These are phyloP conservation scores for Staphylotrichum longicolle DNA, from an alignment of 495 filamentous ascomycete species.

Conservation along the genomic window DNA sequence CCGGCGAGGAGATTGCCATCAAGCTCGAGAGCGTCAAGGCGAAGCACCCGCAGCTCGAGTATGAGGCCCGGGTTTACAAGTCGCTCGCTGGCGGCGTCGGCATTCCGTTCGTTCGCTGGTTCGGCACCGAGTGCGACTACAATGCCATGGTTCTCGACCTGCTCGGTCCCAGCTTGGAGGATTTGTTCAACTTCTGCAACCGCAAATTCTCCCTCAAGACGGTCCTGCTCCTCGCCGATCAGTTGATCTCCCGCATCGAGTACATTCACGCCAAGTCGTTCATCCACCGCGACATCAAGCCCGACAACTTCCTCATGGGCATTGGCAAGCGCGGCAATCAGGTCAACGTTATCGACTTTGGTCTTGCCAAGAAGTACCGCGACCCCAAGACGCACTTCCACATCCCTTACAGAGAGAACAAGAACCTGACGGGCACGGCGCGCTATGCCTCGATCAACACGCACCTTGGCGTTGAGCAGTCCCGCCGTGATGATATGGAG, in stretches of 20 bases:
- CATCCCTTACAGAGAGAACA: constrained; percentile 99
- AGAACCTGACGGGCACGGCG: constrained; percentile 98
- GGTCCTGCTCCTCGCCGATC: constrained; percentile 95
- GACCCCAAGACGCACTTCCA: constrained; percentile 99
- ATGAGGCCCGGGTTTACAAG: constrained; percentile 99
- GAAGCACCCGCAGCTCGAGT: constrained; percentile 99
- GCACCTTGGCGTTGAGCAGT: constrained; percentile 97
- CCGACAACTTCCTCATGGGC: constrained; percentile 99
- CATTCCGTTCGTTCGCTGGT: constrained; percentile 99
- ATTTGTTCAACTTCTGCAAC: constrained; percentile 99
- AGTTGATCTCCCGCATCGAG: constrained; percentile 98
- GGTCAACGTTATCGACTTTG: constrained; percentile 99
- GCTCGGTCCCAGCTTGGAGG: constrained; percentile 94
- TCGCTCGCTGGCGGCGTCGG: constrained; percentile 97
- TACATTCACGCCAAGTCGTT: constrained; percentile 99
- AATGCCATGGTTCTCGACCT: constrained; percentile 99
- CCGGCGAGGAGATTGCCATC: constrained; percentile 99
- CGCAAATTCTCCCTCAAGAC: constrained; percentile 99
- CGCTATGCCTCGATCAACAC: constrained; percentile 99
- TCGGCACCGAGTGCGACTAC: constrained; percentile 99
- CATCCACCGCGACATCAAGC: constrained; percentile 99
- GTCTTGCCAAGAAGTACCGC: constrained; percentile 99
- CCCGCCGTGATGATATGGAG: constrained; percentile 99
- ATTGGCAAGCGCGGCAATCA: constrained; percentile 99
- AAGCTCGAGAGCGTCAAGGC: constrained; percentile 99